Evolutionary conservation across 805 yeast genomes (phyloP).

Genomic region (Kurtzmaniella cleridarum): DNA sequence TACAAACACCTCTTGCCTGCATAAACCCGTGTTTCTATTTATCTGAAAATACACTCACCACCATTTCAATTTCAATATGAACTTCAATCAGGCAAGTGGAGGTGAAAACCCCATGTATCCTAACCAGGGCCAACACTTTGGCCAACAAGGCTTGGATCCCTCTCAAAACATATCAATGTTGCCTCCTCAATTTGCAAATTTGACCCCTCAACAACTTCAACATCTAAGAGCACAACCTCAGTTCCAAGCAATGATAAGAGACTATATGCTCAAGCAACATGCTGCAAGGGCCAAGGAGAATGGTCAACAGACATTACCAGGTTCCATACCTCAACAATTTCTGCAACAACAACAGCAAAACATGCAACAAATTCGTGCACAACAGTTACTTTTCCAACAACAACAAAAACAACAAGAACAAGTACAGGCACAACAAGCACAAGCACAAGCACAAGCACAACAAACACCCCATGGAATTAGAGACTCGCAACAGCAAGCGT

Average conservation of each 20-base stretch:
- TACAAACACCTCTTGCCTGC: background rate
- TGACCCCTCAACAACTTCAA: slow-evolving; percentile 39
- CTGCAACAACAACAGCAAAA: slow-evolving; percentile 8
- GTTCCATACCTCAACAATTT: slow-evolving; percentile 4
- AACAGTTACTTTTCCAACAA: slow-evolving; percentile 5
- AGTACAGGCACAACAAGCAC: slow-evolving; percentile 9
- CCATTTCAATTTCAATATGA: background rate
- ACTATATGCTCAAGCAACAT: slow-evolving; percentile 37
- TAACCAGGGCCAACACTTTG: slow-evolving; percentile 7
- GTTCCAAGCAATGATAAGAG: slow-evolving; percentile 35
- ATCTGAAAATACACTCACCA: background rate
- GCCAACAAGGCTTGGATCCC: background rate
- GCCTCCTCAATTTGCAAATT: slow-evolving; percentile 26
- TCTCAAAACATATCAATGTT: slow-evolving; percentile 11
- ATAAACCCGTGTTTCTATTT: background rate
- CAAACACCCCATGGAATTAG: background rate
- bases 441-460: background rate
- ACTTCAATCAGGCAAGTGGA: background rate
- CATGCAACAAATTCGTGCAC: slow-evolving; percentile 4
- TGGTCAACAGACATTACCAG: slow-evolving; percentile 7
- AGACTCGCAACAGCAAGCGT: slow-evolving; percentile 5
- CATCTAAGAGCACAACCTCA: slow-evolving; percentile 39
- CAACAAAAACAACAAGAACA: slow-evolving; percentile 8
- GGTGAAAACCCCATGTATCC: slow-evolving; percentile 3
- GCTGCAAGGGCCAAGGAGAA: slow-evolving; percentile 13